phyloP scores from a whole-genome alignment of 2,329 filamentous ascomycete genomes.

The Pestalotiopsis sp. region DNA sequence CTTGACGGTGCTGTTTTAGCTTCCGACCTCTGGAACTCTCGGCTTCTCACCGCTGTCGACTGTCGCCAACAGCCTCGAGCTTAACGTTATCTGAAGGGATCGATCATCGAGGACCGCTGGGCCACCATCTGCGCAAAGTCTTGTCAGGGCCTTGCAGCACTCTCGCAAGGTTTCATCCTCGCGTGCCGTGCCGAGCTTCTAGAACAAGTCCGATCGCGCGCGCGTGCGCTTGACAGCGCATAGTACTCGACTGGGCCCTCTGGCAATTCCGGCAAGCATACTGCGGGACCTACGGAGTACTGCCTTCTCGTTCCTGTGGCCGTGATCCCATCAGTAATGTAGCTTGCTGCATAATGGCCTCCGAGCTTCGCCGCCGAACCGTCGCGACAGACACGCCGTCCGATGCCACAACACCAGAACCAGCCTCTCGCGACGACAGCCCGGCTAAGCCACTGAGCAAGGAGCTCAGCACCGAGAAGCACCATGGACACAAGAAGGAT shows the following conservation, averaged over 20 bases:
- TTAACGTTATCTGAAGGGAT: background rate
- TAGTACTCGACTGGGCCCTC: background rate
- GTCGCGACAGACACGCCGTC: slow-evolving; percentile 26
- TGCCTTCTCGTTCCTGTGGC: background rate
- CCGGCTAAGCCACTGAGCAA: slow-evolving; percentile 33
- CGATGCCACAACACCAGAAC: slow-evolving; percentile 28
- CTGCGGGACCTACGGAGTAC: background rate
- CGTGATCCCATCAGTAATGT: slow-evolving; percentile 22
- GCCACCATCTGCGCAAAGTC: background rate
- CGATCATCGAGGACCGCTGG: background rate
- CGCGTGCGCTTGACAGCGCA: background rate
- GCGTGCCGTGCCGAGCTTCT: background rate
- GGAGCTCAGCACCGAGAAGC: slow-evolving; percentile 39
- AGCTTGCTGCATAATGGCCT: slow-evolving; percentile 26
- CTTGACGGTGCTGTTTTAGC: background rate
- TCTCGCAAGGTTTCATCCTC: background rate
- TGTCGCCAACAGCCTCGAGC: background rate
- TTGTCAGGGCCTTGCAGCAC: background rate
- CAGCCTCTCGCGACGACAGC: slow-evolving; percentile 32
- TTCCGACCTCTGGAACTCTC: background rate
- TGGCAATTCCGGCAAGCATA: background rate
- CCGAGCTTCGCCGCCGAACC: slow-evolving; percentile 30
- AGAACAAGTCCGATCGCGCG: background rate
- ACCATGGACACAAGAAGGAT: slow-evolving; percentile 41
- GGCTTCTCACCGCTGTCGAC: background rate